Percentiles rank a stretch among this genome's conserved stretches.
phyloP scores from a whole-genome alignment of 2,329 filamentous ascomycete genomes.

The Alternaria consortialis region DNA sequence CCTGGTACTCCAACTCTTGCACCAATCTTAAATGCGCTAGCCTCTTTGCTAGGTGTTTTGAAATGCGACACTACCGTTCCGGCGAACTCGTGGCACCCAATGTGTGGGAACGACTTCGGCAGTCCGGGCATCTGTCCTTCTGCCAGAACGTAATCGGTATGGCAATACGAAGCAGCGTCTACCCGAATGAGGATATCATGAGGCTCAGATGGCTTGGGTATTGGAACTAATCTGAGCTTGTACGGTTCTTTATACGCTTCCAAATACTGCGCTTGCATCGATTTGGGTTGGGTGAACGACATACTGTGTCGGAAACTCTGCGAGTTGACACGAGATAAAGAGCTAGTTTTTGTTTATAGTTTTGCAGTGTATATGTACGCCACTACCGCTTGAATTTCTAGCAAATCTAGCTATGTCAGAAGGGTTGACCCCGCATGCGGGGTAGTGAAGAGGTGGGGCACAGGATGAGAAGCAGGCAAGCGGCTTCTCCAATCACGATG shows the following conservation, averaged over 20 bases:
- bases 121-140: constrained; percentile 46
- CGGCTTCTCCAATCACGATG: not conserved
- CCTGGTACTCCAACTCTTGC: constrained; percentile 55
- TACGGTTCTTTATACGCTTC: constrained; percentile 56
- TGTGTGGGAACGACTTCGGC: constrained; percentile 54
- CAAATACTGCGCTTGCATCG: constrained; percentile 55
- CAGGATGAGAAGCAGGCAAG: not conserved
- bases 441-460: constrained; percentile 37
- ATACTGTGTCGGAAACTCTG: constrained; percentile 10
- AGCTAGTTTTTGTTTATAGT: not conserved
- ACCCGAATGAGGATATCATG: constrained; percentile 58
- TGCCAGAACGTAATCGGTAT: constrained; percentile 54
- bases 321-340: not conserved
- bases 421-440: constrained; percentile 37
- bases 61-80: constrained; percentile 53
- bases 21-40: constrained; percentile 34
- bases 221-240: constrained; percentile 46
- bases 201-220: constrained; percentile 42
- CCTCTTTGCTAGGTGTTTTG: constrained; percentile 29
- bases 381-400: not conserved
- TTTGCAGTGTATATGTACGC: not conserved
- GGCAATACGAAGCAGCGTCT: constrained; percentile 59
- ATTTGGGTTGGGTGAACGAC: constrained; percentile 27
- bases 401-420: not conserved
- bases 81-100: constrained; percentile 59